Percentiles rank a stretch among this genome's conserved stretches.
Evolutionary conservation across 1,284 basidiomycete genomes (phyloP).

Genomic region (Leccinum subfulvum): DNA sequence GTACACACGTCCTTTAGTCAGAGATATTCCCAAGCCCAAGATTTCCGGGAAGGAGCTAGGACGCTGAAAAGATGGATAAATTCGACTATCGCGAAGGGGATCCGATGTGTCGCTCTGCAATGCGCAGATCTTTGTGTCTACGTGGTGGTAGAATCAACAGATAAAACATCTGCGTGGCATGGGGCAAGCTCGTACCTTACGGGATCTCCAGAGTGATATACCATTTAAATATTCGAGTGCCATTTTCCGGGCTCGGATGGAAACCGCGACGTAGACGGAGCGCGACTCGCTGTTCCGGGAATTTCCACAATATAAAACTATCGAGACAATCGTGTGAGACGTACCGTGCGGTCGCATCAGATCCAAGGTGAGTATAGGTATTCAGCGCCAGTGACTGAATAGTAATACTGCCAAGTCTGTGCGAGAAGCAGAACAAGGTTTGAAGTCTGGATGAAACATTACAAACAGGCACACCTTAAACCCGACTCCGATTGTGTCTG

Average conservation of each 20-base stretch:
- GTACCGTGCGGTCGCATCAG: slow-evolving; percentile 12
- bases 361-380: neutral
- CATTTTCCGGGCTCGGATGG: slow-evolving; percentile 17
- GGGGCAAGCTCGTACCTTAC: neutral
- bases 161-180: slow-evolving; percentile 8
- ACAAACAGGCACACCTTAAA: slow-evolving; percentile 24
- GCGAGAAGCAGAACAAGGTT: slow-evolving; percentile 23
- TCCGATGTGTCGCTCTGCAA: neutral
- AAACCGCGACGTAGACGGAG: slow-evolving; percentile 14
- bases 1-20: neutral
- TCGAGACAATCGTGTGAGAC: slow-evolving; percentile 10
- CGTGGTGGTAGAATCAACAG: slow-evolving; percentile 10
- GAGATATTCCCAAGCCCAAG: neutral
- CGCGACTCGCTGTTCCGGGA: neutral
- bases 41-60: neutral
- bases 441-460: slow-evolving; percentile 11
- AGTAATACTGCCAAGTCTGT: too few relatives aligned
- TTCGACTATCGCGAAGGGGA: neutral
- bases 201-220: neutral
- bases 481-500: slow-evolving; percentile 19
- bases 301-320: neutral
- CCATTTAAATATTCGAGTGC: neutral
- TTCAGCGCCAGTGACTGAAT: slow-evolving; percentile 4
- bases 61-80: slow-evolving; percentile 1
- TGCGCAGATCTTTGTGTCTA: slow-evolving; percentile 7